These are phyloP conservation scores for Wickerhamiella qilinensis DNA, from an alignment of 805 yeast genomes.

Conservation along the genomic window DNA sequence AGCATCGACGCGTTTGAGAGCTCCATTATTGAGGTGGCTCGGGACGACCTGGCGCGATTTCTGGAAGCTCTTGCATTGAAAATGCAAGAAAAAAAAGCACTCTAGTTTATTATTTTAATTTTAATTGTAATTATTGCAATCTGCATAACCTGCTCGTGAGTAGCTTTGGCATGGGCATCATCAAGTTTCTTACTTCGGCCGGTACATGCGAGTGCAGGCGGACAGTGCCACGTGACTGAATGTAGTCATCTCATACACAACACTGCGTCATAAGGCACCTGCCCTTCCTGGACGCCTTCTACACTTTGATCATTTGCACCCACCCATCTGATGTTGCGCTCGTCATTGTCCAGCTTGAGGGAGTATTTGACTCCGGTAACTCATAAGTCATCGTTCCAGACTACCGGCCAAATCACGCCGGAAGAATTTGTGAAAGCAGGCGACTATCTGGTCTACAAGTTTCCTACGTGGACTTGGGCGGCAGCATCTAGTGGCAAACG, in stretches of 20 bases:
- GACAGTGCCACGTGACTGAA: too few species aligned
- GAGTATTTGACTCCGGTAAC: constrained; percentile 87
- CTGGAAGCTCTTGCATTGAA: constrained; percentile 58
- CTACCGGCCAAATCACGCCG: constrained; percentile 88
- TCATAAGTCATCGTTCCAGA: constrained; percentile 68
- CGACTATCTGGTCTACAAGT: constrained; percentile 75
- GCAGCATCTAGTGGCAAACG: constrained; percentile 36
- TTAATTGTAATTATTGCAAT: too few species aligned
- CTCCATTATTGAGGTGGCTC: constrained; percentile 75
- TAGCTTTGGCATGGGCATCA: too few species aligned
- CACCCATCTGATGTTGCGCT: too few species aligned
- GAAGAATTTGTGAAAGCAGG: constrained; percentile 92
- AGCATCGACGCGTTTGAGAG: constrained; percentile 91
- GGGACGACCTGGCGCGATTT: constrained; percentile 78
- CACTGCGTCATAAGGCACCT: too few species aligned
- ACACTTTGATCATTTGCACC: too few species aligned
- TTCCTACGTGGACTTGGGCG: constrained; percentile 94
- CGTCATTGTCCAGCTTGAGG: constrained; percentile 64
- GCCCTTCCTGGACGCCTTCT: too few species aligned
- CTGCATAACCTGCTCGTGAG: too few species aligned
- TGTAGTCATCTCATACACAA: too few species aligned
- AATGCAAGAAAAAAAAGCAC: not conserved
- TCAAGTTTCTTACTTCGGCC: too few species aligned
- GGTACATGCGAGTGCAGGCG: too few species aligned
- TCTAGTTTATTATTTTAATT: too few species aligned